Evolutionary conservation across 768 basidiomycete genomes (phyloP).

Genomic region (Russula compacta): DNA sequence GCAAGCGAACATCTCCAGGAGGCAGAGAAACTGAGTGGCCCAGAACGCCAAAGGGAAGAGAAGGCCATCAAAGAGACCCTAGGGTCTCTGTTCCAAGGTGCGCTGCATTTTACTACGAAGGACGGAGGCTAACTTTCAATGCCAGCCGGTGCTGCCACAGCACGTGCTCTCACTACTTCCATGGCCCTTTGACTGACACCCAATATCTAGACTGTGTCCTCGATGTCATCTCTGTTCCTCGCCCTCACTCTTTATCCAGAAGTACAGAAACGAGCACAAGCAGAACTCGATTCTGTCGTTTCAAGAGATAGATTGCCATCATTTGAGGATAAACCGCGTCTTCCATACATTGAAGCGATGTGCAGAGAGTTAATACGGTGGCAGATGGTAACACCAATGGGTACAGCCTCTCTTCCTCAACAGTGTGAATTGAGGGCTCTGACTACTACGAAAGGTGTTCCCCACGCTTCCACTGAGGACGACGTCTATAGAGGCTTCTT

Average conservation of each 20-base stretch:
- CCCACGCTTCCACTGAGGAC: constrained; percentile 2
- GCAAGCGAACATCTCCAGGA: background rate
- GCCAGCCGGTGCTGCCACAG: background rate
- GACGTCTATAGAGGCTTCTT: constrained; percentile 7
- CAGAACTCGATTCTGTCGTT: constrained; percentile 8
- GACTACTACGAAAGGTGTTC: background rate
- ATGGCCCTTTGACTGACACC: background rate
- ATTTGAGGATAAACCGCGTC: constrained; percentile 1
- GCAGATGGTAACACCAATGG: background rate
- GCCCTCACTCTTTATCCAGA: constrained; percentile 4
- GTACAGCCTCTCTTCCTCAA: background rate
- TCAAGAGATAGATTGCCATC: constrained; percentile 5
- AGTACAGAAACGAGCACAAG: constrained; percentile 8
- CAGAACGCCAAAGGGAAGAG: background rate
- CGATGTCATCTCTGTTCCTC: background rate
- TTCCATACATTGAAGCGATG: constrained; percentile 13
- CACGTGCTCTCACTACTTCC: background rate
- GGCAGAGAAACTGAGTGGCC: background rate
- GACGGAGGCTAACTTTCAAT: background rate
- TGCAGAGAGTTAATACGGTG: constrained; percentile 7
- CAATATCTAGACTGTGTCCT: background rate
- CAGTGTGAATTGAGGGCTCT: background rate
- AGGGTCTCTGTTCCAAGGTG: constrained; percentile 1
- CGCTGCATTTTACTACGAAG: too few species aligned
- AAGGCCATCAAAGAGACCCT: background rate